Evolutionary conservation across 208 protist species (phyloP), one percentile per base, ranked within the genome.

Genomic region (Wallacemonas collosoma): DNA sequence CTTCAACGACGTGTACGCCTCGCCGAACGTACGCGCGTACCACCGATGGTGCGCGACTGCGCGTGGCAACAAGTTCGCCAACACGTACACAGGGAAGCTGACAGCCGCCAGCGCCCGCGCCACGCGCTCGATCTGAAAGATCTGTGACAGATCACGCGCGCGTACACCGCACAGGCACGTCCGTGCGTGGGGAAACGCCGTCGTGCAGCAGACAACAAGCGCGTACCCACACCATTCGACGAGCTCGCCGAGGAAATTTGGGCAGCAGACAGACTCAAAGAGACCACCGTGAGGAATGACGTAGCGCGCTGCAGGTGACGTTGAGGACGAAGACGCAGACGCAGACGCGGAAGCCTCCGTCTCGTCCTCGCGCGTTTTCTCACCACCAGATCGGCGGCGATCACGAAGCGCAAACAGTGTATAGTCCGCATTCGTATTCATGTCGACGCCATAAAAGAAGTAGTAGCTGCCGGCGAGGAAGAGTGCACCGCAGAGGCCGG

Each of bases 221-320:
- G 79, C 67, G 61, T 93, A 94, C 44, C 87, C 86, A 3, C 15
- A 54, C 88, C 89, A 96, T 82, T 96, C 89, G 35, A 96, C 55
- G 41, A 90, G 73, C 65, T 96, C 91, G 1, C 84, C 88, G 48
- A 90, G 80, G 50, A 93, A 93, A 72, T 96, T 96, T 0, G 89
- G 79, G 62, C 89, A 94, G 76, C 86, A 90, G n/a, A 96, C 80
- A 15, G 51, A 69, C 17, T 86, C 75, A 67, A 96, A 96, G 54
- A 69, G n/a, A 14, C 77, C 79, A 36, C 85, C 84, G 35, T 78
- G 68, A 2, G 91, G 89, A 36, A 94, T 91, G 17, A 63, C 63
- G 63, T 94, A 93, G 2, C 56, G 48, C 40, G 36, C 51, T 38
- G 35, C 43, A 39, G 26, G 5, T 11, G 26, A 26, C 26, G 26